A percentile compares a stretch with the other conserved stretches of the same genome.
Conservation (phyloP, 352 stramenopile genomes). For the Globisporangium echinulatum region DNA sequence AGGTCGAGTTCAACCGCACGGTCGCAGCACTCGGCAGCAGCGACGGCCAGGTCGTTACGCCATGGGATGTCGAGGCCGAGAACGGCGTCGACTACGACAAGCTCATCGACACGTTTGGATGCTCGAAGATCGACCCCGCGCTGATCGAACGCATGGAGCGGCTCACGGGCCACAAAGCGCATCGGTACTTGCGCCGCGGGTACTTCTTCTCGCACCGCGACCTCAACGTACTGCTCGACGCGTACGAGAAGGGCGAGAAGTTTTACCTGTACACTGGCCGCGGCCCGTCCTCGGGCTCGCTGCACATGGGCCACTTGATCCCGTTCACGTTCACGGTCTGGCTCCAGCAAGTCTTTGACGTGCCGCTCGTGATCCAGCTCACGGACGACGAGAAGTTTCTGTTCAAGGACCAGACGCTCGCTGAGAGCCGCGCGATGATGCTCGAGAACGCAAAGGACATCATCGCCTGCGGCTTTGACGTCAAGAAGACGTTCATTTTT, state of each 20-base stretch:
- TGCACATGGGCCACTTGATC: constrained; percentile 99
- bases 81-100: constrained; percentile 99
- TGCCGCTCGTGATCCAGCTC: constrained; percentile 99
- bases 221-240: constrained; percentile 92
- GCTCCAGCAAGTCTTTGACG: constrained; percentile 98
- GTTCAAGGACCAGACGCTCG: constrained; percentile 95
- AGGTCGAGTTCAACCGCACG: constrained; percentile 71
- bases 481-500: constrained; percentile 99
- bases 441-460: constrained; percentile 99
- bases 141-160: constrained; percentile 94
- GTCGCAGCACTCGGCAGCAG: constrained; percentile 37
- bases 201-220: constrained; percentile 99
- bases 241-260: constrained; percentile 94
- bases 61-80: constrained; percentile 93
- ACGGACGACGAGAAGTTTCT: constrained; percentile 99
- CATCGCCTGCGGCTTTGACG: constrained; percentile 96
- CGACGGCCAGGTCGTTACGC: constrained; percentile 83
- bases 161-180: constrained; percentile 90
- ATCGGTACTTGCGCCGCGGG: constrained; percentile 96
- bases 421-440: constrained; percentile 90
- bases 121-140: constrained; percentile 88
- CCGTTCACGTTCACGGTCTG: constrained; percentile 99
- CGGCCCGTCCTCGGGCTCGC: constrained; percentile 93
- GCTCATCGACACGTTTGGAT: constrained; percentile 98
- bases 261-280: constrained; percentile 99